Conservation (phyloP, 2,329 filamentous ascomycete species). For the Xylariomycetidae sp. region DNA sequence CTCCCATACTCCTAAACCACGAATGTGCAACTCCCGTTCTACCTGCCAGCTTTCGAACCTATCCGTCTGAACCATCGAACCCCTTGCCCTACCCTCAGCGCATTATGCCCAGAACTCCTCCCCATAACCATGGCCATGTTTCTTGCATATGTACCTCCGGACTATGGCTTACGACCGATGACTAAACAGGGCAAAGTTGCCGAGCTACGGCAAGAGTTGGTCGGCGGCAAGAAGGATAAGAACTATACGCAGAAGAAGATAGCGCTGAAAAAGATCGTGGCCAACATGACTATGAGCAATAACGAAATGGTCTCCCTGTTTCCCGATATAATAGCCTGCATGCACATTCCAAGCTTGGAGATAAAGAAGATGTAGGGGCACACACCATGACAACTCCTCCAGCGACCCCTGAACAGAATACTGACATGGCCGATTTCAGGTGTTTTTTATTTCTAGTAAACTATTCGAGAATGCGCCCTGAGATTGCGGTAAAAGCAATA, state of each 20-base stretch:
- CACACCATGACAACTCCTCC: no score
- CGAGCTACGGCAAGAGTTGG: conserved; percentile 90
- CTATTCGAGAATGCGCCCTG: conserved; percentile 90
- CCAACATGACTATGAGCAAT: conserved; percentile 99
- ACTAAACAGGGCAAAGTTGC: conserved; percentile 91
- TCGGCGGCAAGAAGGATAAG: conserved; percentile 97
- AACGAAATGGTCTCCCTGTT: conserved; percentile 99
- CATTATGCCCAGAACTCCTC: no score
- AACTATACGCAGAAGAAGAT: conserved; percentile 94
- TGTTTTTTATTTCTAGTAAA: conserved; percentile 97
- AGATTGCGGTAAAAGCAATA: conserved; percentile 88
- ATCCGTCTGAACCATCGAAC: background rate
- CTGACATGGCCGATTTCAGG: conserved; percentile 46
- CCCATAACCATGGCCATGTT: conserved; percentile 50
- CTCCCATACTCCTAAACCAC: conserved; percentile 1
- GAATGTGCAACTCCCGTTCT: no score
- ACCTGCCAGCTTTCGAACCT: background rate
- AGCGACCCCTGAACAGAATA: background rate
- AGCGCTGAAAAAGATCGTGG: conserved; percentile 97
- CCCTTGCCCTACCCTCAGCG: background rate
- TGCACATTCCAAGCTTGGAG: conserved; percentile 90
- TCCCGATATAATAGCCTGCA: conserved; percentile 90
- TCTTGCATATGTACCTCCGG: conserved; percentile 46
- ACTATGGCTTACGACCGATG: conserved; percentile 47
- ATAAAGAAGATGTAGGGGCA: conserved; percentile 94